A percentile compares a stretch with the other conserved stretches of the same genome.
Evolutionary conservation across 495 filamentous ascomycete species (phyloP).

Genomic region (Antarctomyces pellizariae): DNA sequence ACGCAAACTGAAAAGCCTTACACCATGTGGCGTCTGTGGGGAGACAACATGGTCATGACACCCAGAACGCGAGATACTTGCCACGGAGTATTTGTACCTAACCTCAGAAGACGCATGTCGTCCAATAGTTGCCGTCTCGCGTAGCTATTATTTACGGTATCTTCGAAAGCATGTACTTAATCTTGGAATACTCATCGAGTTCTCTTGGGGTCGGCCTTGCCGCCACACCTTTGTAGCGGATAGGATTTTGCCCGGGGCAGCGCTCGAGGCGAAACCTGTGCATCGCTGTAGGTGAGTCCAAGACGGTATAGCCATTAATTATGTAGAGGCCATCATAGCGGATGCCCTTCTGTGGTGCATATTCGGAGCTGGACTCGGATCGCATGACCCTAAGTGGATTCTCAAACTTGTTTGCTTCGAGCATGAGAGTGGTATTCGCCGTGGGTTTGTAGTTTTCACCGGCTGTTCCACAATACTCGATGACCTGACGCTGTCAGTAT

Average conservation of each 20-base stretch:
- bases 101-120: no score
- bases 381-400: conserved; percentile 25
- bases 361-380: conserved; percentile 14
- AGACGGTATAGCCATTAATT: conserved; percentile 7
- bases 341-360: conserved; percentile 22
- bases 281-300: conserved; percentile 15
- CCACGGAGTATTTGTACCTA: no score
- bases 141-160: no score
- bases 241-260: conserved; percentile 17
- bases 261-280: conserved; percentile 20
- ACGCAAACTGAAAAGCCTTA: no score
- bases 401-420: conserved; percentile 12
- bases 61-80: no score
- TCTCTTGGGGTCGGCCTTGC: conserved; percentile 3
- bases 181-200: conserved; percentile 1
- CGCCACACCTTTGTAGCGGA: conserved; percentile 11
- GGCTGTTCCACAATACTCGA: conserved; percentile 29
- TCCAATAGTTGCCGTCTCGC: no score
- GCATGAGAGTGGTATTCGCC: conserved; percentile 17
- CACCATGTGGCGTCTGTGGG: no score
- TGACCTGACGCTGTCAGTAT: conserved; percentile 9
- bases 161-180: no score
- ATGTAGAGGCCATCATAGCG: conserved; percentile 34
- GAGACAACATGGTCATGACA: no score
- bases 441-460: conserved; percentile 10